Evolutionary conservation across 129 eudicot species (phyloP), one percentile per base, ranked within the genome.

Genomic region (Solidago caesia): DNA sequence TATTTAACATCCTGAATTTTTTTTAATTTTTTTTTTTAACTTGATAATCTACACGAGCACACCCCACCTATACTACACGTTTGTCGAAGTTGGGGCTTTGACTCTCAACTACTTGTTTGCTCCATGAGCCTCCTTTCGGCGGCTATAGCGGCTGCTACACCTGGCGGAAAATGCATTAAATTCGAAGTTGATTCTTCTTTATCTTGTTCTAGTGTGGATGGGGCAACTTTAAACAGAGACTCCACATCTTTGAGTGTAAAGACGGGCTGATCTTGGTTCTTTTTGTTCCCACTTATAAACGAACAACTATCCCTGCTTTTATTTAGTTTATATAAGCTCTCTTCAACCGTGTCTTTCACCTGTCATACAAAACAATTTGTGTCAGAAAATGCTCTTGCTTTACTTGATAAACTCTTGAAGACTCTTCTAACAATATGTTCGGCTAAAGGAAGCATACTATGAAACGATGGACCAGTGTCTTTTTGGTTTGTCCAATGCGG

Each of bases 311-410:
- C 83, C 85, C 94, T 74, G 78, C 91, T 87, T 82, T 85, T 90
- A 64, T 94, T 94, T 75, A 91, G 57, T 68, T 85, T 94, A 75
- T 90, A 88, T 68, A 94, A 69, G 85, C 99, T 88, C 80, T 94
- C 99, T 82, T 94, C 99, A 10, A 91, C 97, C 9, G 96, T 94
- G 75, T 83, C 86, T 81, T 94, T 91, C 82, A 94, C 96, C 97
- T 88, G 63, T 60, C 77, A 76, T 44, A 76, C 67, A 72, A 51
- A 12, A 45, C 45, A 72, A 13, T 52, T 2, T 52, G 11, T 4
- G 13, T 62, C 2, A 61, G 8, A 42, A 76, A 42, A 11, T 9
- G 61, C 45, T 11, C 44, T 27, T 21, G 13, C 7, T 25, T 5
- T 13, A 41, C n/a, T 70, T 14, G 14, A 39, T 70, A 52, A 52